Evolutionary conservation across 1,284 basidiomycete species (phyloP), one percentile per base, ranked within the genome.

Genomic region (Ganoderma resinaceum): DNA sequence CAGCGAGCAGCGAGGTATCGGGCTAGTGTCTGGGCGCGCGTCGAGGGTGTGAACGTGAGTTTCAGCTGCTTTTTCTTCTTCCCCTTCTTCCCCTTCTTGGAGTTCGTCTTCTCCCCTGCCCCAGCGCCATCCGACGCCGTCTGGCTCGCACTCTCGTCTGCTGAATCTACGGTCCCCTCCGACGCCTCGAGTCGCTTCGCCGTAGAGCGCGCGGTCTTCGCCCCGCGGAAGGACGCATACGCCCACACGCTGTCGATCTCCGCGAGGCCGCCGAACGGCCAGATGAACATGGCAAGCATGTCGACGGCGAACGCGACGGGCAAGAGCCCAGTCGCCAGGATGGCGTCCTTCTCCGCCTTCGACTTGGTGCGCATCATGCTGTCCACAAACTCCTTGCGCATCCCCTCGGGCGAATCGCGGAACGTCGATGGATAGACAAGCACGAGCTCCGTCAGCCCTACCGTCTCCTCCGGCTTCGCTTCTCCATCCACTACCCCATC

Each of bases 181-280:
- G 20, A n/a, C 2, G 58, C 58, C 37, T 60, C 35, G 1, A 60
- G 37, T 23, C 58, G 58, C 37, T 60, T 38, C 37, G 58, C 42
- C 14, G 58, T 60, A 37, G 58, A 60, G 14, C 58, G 58, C 23
- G 58, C 58, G 12, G 29, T 16, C 58, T 60, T 60, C 23, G 58
- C 58, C 20, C 58, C 58, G 37, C 58, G 58, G 58, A 60, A 60
- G 23, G 58, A 60, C 58, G 58, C 58, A 26, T 60, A 60, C 23
- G 58, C 58, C 58, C 58, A 60, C 58, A 60, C 58, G 37, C 58
- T 37, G 58, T 60, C 58, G 37, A 60, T 60, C 58, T 60, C 58
- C 11, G 14, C n/a, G 5, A 60, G 58, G 37, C 58, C 58, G 11
- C 58, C 58, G 26, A 60, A 60, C 37, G 58, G 58, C 58, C 58